Conservation (phyloP, 345 rosid genomes). For the Citrus maxima region DNA sequence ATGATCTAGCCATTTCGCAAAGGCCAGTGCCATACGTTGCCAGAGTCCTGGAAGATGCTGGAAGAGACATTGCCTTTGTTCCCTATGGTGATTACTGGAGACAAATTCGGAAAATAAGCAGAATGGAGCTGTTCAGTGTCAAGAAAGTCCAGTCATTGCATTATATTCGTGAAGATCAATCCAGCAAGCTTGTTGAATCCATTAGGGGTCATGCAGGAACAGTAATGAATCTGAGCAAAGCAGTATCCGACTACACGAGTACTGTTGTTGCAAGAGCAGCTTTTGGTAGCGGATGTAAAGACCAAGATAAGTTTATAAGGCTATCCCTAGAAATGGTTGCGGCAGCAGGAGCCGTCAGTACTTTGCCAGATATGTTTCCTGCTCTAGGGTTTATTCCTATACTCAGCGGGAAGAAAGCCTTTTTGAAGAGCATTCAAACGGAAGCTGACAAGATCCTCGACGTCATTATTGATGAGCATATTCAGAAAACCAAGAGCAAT, state of each 20-base stretch:
- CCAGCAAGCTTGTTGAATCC: neutral
- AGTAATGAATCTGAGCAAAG: neutral
- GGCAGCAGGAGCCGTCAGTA: neutral
- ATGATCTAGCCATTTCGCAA: neutral
- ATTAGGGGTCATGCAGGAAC: neutral
- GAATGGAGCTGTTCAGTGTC: slow-evolving; percentile 5
- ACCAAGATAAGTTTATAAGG: neutral
- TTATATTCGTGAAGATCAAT: neutral
- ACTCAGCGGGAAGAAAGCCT: neutral
- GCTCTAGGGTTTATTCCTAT: neutral
- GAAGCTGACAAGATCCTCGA: slow-evolving; percentile 1
- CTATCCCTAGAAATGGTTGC: slow-evolving; percentile 1
- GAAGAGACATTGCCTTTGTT: slow-evolving; percentile 3
- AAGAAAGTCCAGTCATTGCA: neutral
- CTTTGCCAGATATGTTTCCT: slow-evolving; percentile 1
- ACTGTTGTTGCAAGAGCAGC: slow-evolving; percentile 4
- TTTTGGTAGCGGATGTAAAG: neutral
- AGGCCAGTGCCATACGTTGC: slow-evolving; percentile 1
- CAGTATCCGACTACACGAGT: neutral
- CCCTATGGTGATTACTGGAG: slow-evolving; percentile 4
- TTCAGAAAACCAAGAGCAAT: neutral
- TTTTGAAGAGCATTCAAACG: neutral
- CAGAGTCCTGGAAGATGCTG: neutral
- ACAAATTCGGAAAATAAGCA: neutral
- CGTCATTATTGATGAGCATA: neutral